Conservation (phyloP, 106 monocot genomes). For the Apostasia ramifera region DNA sequence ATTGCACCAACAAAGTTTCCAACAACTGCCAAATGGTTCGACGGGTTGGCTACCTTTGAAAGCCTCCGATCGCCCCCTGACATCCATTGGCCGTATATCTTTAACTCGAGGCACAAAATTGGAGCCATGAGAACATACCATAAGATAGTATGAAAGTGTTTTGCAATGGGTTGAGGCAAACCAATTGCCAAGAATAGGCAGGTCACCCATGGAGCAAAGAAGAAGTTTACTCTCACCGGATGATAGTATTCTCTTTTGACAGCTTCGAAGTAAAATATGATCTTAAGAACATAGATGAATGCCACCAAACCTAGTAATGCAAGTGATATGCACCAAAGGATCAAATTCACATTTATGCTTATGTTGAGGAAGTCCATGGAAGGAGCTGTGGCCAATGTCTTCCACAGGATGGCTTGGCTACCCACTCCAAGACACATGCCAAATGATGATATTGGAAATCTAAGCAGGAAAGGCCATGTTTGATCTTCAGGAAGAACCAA, state of each 20-base stretch:
- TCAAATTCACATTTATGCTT: too few species aligned
- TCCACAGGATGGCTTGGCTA: too few species aligned
- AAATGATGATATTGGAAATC: too few species aligned
- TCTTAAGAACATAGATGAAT: constrained; percentile 3
- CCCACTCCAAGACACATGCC: not conserved
- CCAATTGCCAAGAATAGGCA: constrained; percentile 23
- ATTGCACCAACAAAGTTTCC: constrained; percentile 5
- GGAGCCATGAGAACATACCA: constrained; percentile 20
- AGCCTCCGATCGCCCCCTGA: constrained; percentile 12
- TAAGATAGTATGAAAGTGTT: not conserved
- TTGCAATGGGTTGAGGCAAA: constrained; percentile 5
- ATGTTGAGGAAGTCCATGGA: too few species aligned
- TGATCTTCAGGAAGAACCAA: too few species aligned
- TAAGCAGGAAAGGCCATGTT: too few species aligned
- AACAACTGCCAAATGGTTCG: not conserved
- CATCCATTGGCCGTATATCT: constrained; percentile 23
- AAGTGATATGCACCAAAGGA: too few species aligned
- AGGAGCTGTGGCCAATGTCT: too few species aligned
- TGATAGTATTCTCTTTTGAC: constrained; percentile 21
- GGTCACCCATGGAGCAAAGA: constrained; percentile 25
- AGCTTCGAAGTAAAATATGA: constrained; percentile 20
- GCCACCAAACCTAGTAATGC: too few species aligned
- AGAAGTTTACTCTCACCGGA: constrained; percentile 20
- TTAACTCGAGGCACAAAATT: constrained; percentile 16
- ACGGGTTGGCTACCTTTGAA: constrained; percentile 11